Evolutionary conservation across 129 eudicot genomes (phyloP).

Genomic region (Centella asiatica): DNA sequence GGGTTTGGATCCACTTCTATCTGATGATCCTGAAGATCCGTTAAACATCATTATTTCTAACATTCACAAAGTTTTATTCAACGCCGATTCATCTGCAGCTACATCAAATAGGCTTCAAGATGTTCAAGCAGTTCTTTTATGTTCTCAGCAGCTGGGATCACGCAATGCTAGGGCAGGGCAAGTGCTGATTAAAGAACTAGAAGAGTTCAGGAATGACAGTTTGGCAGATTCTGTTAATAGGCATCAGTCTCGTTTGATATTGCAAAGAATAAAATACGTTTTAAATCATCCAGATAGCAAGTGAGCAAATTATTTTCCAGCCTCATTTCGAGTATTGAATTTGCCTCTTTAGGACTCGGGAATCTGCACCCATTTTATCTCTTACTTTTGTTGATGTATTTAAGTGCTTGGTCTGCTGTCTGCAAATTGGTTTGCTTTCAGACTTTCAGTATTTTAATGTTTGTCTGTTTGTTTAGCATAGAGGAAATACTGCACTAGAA

Average conservation of each 20-base stretch:
- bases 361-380: not conserved
- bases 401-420: not conserved
- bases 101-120: constrained; percentile 88
- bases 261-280: constrained; percentile 84
- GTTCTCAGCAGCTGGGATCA: constrained; percentile 85
- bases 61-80: constrained; percentile 84
- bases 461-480: not conserved
- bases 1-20: constrained; percentile 93
- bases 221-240: constrained; percentile 88
- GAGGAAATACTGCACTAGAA: not conserved
- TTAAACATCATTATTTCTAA: constrained; percentile 74
- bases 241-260: constrained; percentile 84
- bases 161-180: constrained; percentile 97
- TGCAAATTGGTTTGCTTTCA: too few species aligned
- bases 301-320: constrained; percentile 38
- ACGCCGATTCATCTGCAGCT: constrained; percentile 61
- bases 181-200: constrained; percentile 79
- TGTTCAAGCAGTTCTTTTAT: constrained; percentile 89
- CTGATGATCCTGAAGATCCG: constrained; percentile 96
- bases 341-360: not conserved
- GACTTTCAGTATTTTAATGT: not conserved
- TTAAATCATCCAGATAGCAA: constrained; percentile 68
- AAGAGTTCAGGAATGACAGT: constrained; percentile 73
- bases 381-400: not conserved
- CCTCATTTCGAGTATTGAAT: not conserved